A percentile compares a stretch with the other conserved stretches of the same genome.
Conservation (phyloP, 1,284 basidiomycete species). For the Apiotrichum veenhuisii region DNA sequence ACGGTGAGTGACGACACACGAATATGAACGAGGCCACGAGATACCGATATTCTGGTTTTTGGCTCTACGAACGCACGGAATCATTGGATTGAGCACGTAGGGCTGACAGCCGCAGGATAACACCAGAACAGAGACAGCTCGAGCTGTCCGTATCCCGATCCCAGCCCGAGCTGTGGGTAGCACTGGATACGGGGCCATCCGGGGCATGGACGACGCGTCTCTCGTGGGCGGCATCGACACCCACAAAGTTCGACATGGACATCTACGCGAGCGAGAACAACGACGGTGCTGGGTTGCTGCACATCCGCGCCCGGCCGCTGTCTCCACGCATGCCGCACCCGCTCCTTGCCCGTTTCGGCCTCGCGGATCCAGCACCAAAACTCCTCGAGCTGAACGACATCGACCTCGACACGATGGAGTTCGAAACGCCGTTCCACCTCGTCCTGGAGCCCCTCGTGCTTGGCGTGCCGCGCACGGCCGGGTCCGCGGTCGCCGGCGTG, state of each 20-base stretch:
- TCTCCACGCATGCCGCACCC: conserved; percentile 26
- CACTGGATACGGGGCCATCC: conserved; percentile 13
- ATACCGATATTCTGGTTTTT: no score
- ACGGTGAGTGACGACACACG: background rate
- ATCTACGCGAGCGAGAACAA: conserved; percentile 1
- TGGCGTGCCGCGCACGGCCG: conserved; percentile 32
- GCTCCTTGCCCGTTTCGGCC: conserved; percentile 2
- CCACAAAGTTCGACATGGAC: conserved; percentile 9
- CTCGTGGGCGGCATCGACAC: conserved; percentile 38
- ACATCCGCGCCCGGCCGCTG: conserved; percentile 19
- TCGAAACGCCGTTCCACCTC: conserved; percentile 25
- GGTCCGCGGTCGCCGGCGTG: conserved; percentile 24
- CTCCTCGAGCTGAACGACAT: background rate
- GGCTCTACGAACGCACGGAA: no score
- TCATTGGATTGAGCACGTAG: no score
- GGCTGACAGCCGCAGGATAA: background rate
- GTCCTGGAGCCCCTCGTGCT: conserved; percentile 37
- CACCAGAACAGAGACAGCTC: background rate
- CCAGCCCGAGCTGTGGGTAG: conserved; percentile 18
- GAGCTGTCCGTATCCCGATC: conserved; percentile 13
- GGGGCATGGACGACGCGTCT: conserved; percentile 34
- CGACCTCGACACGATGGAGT: conserved; percentile 1
- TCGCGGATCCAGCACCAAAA: no score
- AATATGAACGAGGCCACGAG: no score
- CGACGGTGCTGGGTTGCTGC: conserved; percentile 17